Evolutionary conservation across 495 filamentous ascomycete species (phyloP), one percentile per base, ranked within the genome.

Genomic region (Cudoniella acicularis): DNA sequence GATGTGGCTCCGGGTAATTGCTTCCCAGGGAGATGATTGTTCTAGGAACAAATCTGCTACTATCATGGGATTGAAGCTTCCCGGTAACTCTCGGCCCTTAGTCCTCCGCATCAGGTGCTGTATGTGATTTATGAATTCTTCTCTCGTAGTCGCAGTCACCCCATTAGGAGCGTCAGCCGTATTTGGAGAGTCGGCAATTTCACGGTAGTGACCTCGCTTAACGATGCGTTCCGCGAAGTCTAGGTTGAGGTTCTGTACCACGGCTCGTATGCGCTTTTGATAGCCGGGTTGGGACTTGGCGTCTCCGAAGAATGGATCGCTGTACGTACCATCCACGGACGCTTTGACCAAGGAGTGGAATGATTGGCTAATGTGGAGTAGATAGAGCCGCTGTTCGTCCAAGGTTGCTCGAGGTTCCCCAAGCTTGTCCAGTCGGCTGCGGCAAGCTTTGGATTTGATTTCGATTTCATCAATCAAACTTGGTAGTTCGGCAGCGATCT

Each of bases 401-500:
- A 70, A 10, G 17, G 71, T 84, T 1, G 68, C 63, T 16, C 86
- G 70, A 10, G 75, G 68, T 1, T 72, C 60, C 0, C 86, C 85
- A 2, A 88, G 74, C 52, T 70, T 70, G 4, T 62, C 55, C 0
- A 87, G 68, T 21, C 64, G 61, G 0, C 63, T 49, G 10, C 46
- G 54, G 59, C 54, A 59, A 36, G 24, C 65, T 9, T 60, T 59
- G 21, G 71, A 57, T 21, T 75, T 77, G 0, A 46, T 50, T 22
- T 81, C 65, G 10, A 88, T 83, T 26, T 89, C 84, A 0, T 68
- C 49, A n/a, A 86, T 73, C 21, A 91, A 57, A 13, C 70, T 75
- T 0, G 85, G 87, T 2, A 90, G 76, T 54, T 86, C 77, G 1
- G 60, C 27, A 0, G 71, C 67, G 49, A 90, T 86, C 26, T 88